phyloP scores from a whole-genome alignment of 768 basidiomycete genomes.

The Xanthoconium stramineum region DNA sequence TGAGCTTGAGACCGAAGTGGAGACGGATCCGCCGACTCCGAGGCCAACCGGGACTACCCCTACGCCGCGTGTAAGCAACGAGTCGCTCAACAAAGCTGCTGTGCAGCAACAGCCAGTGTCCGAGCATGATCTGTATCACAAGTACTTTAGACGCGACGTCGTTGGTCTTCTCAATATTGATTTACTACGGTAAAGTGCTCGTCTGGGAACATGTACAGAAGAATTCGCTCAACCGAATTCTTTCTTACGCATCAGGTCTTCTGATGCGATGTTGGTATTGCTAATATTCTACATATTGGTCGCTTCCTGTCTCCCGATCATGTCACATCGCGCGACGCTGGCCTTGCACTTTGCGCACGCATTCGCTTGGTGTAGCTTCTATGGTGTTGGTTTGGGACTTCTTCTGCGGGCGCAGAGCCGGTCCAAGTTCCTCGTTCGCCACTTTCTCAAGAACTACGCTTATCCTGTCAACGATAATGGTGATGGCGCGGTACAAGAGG shows the following conservation, averaged over 20 bases:
- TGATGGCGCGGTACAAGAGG: slow-evolving; percentile 82
- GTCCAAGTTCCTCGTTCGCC: slow-evolving; percentile 86
- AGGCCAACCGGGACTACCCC: slow-evolving; percentile 1
- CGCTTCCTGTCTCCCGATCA: slow-evolving; percentile 54
- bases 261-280: slow-evolving; percentile 79
- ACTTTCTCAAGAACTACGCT: slow-evolving; percentile 93
- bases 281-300: slow-evolving; percentile 66
- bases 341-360: slow-evolving; percentile 80
- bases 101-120: slow-evolving; percentile 38
- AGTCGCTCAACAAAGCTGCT: neutral
- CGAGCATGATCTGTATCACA: slow-evolving; percentile 85
- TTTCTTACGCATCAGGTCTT: slow-evolving; percentile 50
- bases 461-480: slow-evolving; percentile 70
- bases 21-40: slow-evolving; percentile 37
- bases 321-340: slow-evolving; percentile 50
- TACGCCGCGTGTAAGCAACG: neutral
- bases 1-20: slow-evolving; percentile 60
- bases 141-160: slow-evolving; percentile 87
- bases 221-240: slow-evolving; percentile 23
- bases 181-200: slow-evolving; percentile 63
- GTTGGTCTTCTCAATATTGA: slow-evolving; percentile 82
- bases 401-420: slow-evolving; percentile 82
- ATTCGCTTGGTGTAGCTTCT: slow-evolving; percentile 79
- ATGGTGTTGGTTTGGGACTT: slow-evolving; percentile 83
- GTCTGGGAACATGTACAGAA: neutral